Conservation (phyloP, 2,329 filamentous ascomycete species). For the Colletotrichum sp. region DNA sequence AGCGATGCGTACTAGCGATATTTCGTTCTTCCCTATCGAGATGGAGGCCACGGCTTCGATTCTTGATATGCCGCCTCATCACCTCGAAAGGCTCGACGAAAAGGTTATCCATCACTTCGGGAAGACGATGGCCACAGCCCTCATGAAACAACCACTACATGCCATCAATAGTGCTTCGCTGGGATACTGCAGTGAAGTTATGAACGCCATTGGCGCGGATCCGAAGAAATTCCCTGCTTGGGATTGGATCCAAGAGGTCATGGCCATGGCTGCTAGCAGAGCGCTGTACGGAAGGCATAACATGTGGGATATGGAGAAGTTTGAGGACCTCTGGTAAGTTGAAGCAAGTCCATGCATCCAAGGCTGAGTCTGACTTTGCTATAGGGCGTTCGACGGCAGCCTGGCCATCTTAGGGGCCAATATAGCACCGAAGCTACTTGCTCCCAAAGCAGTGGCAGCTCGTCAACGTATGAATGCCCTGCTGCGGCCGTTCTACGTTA, state of each 20-base stretch:
- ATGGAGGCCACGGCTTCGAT: slow-evolving; percentile 39
- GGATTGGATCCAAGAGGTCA: slow-evolving; percentile 38
- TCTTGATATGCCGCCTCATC: slow-evolving; percentile 35
- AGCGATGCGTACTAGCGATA: slow-evolving; percentile 43
- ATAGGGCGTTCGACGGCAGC: slow-evolving; percentile 28
- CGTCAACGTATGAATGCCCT: slow-evolving; percentile 23
- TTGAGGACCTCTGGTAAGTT: slow-evolving; percentile 42
- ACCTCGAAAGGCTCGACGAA: slow-evolving; percentile 21
- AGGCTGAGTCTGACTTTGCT: neutral
- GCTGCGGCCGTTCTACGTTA: slow-evolving; percentile 34
- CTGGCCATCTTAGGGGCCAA: slow-evolving; percentile 30
- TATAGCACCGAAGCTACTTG: slow-evolving; percentile 27
- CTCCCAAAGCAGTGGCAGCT: slow-evolving; percentile 26
- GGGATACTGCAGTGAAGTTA: slow-evolving; percentile 30
- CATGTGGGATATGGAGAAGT: slow-evolving; percentile 18
- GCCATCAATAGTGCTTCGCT: slow-evolving; percentile 39
- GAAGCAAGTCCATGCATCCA: neutral
- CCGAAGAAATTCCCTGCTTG: slow-evolving; percentile 36
- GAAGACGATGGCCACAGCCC: slow-evolving; percentile 34
- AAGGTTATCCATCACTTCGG: slow-evolving; percentile 38
- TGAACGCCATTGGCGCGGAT: slow-evolving; percentile 27
- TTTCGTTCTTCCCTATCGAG: slow-evolving; percentile 48
- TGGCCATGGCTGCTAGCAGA: slow-evolving; percentile 40
- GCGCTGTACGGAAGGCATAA: slow-evolving; percentile 49
- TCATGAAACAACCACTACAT: slow-evolving; percentile 34